Conservation (phyloP, 169 alveolate genomes). For the Cryptosporidium felis region DNA sequence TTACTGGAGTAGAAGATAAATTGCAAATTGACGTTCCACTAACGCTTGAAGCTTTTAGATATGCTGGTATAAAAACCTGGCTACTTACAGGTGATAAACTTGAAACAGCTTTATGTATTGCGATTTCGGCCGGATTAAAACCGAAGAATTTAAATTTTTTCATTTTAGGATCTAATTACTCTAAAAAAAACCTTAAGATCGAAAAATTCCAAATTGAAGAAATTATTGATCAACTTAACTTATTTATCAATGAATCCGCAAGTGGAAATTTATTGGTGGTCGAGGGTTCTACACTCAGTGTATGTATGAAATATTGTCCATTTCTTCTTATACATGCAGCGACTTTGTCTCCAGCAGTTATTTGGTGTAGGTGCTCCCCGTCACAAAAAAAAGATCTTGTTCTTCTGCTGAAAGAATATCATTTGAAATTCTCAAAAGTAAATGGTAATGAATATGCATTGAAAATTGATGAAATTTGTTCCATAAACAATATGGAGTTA, state of each 20-base stretch:
- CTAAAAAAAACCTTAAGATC: background rate
- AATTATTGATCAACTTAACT: background rate
- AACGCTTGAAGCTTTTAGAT: conserved; percentile 91
- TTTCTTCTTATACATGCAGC: conserved; percentile 85
- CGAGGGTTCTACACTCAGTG: conserved; percentile 85
- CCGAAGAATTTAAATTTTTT: conserved; percentile 78
- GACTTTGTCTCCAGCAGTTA: conserved; percentile 88
- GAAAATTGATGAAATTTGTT: background rate
- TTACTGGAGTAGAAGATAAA: conserved; percentile 97
- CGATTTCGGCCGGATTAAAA: conserved; percentile 94
- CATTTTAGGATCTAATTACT: conserved; percentile 53
- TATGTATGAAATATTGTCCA: conserved; percentile 78
- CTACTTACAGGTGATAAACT: conserved; percentile 99
- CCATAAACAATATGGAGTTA: background rate
- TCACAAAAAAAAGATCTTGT: conserved; percentile 96
- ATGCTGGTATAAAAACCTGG: conserved; percentile 98
- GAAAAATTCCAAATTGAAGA: conserved; percentile 22
- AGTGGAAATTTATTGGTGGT: conserved; percentile 80
- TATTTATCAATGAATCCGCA: conserved; percentile 4
- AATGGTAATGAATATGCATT: background rate
- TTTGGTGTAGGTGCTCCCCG: conserved; percentile 98
- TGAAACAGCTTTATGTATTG: conserved; percentile 98
- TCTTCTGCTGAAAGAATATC: conserved; percentile 71
- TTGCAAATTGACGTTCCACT: conserved; percentile 91
- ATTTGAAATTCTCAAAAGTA: background rate